Conservation (phyloP, 164 flowering plant species). For the Magnolia changhungtana region DNA sequence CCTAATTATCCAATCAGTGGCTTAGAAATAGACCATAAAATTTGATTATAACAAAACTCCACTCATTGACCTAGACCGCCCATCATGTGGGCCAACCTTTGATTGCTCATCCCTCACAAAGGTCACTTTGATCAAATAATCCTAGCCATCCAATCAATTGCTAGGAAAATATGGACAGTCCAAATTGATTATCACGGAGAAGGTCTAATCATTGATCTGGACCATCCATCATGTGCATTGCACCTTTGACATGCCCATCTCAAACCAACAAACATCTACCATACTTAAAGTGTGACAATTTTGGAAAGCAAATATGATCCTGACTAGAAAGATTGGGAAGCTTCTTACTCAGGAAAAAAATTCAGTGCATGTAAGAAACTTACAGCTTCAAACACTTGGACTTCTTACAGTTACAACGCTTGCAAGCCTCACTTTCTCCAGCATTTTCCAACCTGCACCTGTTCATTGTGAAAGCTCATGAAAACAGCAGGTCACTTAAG, state of each 20-base stretch:
- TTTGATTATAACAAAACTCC: too few species aligned
- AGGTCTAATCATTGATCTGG: too few species aligned
- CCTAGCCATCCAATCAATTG: too few species aligned
- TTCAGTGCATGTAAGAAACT: conserved; percentile 29
- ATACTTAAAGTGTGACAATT: neutral
- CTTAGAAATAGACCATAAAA: too few species aligned
- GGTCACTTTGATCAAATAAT: too few species aligned
- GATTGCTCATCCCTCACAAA: too few species aligned
- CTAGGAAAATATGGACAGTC: too few species aligned
- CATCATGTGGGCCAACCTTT: too few species aligned
- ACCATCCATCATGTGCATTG: too few species aligned
- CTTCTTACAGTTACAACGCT: conserved; percentile 92
- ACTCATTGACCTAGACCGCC: too few species aligned
- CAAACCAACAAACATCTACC: neutral
- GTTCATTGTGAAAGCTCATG: conserved; percentile 23
- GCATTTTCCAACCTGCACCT: conserved; percentile 57
- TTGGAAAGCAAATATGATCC: neutral
- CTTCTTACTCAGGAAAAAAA: neutral
- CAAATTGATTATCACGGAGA: too few species aligned
- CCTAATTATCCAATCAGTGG: too few species aligned
- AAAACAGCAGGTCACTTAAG: neutral
- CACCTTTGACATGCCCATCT: neutral
- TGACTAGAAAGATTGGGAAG: neutral
- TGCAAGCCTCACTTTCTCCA: conserved; percentile 71
- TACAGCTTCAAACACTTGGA: conserved; percentile 97